Base-by-base conservation (phyloP, 2,329 filamentous ascomycete genomes). In the Nemania sp. region DNA sequence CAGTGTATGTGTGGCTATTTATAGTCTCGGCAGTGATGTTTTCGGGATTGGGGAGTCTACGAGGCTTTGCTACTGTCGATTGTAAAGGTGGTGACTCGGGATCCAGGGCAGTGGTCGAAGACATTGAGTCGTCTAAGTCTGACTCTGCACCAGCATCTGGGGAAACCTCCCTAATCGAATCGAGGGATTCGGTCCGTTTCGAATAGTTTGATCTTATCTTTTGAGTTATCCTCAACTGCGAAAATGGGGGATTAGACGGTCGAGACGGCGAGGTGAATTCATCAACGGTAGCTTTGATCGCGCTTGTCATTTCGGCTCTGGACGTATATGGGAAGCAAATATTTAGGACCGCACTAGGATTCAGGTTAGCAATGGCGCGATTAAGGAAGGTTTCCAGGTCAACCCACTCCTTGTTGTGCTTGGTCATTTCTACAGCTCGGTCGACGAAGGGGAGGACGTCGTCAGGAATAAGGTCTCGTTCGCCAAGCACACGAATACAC, bases 281-380 rank as follows among this genome's bases (percentile, higher is more conserved):
- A 66, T 92, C 86, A 8, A 99, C 94, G 0, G 95, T 98, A 49
- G 90, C 89, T 70, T 93, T 91, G 72, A 99, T 93, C 5, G 95
- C 93, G 2, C 92, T 90, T 0, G 95, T 97, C 73, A 99, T 98
- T 79, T 99, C 96, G 76, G 97, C 94, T 71, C 96, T 88, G 4
- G 94, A 97, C 0, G 96, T 98, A 77, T 99, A 99, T 0, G 96
- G 96, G 76, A 98, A 98, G 83, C 96, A 99, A 70, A 99, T 94
- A 78, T 99, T 99, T 59, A 99, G 84, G 32, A 87, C 81, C 27
- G 85, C 82, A 63, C 87, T 89, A 45, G 3, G 22, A 32, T 29
- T 18, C n/a, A 27, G 20, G 61, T 70, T 54, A 70, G 66, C 20
- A 57, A 29, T 15, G 3, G 5, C 7, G 2, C 47, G n/a, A 10